phyloP scores from a whole-genome alignment of 371 early-diverging fungal species.

The Quaeritorhiza haematococci region DNA sequence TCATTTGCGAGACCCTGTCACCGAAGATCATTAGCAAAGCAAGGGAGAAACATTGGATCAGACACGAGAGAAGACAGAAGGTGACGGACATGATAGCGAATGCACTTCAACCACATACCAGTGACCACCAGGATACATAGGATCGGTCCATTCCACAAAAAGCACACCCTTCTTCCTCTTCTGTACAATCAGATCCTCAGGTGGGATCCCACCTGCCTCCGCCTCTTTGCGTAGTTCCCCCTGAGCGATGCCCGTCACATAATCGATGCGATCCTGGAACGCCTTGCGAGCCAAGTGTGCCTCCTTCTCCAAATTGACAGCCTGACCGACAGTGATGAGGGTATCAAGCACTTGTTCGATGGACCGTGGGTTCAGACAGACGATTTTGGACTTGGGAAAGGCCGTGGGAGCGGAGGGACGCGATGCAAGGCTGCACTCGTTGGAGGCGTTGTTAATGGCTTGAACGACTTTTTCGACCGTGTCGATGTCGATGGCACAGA shows the following conservation, averaged over 20 bases:
- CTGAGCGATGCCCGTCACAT: constrained; percentile 16
- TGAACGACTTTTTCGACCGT: constrained; percentile 45
- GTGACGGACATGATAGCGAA: no score
- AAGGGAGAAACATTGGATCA: constrained; percentile 7
- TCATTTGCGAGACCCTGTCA: constrained; percentile 43
- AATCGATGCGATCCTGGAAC: constrained; percentile 26
- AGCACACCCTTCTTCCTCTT: constrained; percentile 24
- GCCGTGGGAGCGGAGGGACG: constrained; percentile 38
- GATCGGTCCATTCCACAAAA: constrained; percentile 60
- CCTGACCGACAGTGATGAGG: constrained; percentile 42
- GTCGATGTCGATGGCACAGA: constrained; percentile 58
- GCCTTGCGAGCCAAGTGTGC: constrained; percentile 18
- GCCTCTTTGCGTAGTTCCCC: not conserved
- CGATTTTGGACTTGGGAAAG: constrained; percentile 44
- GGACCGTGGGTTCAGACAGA: constrained; percentile 51
- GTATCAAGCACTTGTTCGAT: constrained; percentile 50
- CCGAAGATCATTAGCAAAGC: not conserved
- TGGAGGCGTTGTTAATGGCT: no score
- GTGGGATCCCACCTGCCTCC: not conserved
- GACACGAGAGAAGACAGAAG: not conserved
- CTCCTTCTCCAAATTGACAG: constrained; percentile 29
- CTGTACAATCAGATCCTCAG: constrained; percentile 6
- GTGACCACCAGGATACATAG: constrained; percentile 50
- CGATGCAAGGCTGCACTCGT: no score
- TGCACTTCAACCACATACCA: no score